A percentile compares a stretch with the other conserved stretches of the same genome.
phyloP scores from a whole-genome alignment of 305 asterid species.

The Striga hermonthica region DNA sequence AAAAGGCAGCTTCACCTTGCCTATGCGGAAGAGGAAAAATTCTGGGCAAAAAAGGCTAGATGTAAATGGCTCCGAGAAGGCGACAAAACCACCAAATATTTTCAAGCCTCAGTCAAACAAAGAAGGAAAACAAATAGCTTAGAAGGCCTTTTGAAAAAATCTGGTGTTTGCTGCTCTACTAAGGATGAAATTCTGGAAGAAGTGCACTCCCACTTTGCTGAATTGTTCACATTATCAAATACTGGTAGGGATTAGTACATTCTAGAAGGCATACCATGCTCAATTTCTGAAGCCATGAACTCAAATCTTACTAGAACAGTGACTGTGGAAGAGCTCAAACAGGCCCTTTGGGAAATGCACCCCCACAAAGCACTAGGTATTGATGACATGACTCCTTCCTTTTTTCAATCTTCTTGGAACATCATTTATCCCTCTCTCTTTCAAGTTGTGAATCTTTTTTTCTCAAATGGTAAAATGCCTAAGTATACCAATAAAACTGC shows the following conservation, averaged over 20 bases:
- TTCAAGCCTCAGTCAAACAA: neutral
- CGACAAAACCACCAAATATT: neutral
- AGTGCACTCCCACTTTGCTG: neutral
- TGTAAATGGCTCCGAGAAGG: neutral
- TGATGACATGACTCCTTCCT: neutral
- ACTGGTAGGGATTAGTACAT: neutral
- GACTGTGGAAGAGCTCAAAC: neutral
- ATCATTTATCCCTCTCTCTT: neutral
- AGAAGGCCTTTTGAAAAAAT: neutral
- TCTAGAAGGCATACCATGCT: neutral
- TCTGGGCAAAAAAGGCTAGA: neutral
- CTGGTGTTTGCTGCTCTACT: neutral
- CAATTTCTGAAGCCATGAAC: neutral
- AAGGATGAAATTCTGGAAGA: neutral
- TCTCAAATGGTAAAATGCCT: neutral
- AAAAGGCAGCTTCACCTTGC: neutral
- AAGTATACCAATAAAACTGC: neutral
- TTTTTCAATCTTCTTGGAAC: neutral
- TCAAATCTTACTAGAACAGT: neutral
- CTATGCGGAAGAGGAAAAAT: neutral
- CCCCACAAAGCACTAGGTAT: neutral
- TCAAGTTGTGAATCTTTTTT: neutral
- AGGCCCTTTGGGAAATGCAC: neutral
- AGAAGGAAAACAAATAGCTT: neutral
- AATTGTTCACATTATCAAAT: neutral